Conservation (phyloP, 2,329 filamentous ascomycete species). For the Aureobasidium uvarum region DNA sequence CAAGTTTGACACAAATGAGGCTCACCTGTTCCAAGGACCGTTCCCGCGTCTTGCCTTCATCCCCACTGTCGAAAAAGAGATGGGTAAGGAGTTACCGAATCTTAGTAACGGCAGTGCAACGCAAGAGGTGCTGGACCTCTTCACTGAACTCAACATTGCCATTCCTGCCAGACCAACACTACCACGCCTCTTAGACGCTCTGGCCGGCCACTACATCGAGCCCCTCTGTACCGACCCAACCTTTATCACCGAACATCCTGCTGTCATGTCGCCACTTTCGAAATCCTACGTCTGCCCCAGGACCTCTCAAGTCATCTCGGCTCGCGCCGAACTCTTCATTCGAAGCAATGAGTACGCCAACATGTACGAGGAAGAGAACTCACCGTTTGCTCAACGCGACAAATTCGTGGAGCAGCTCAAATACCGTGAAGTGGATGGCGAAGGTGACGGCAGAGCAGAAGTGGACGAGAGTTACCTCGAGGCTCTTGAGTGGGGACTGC, state of each 20-base stretch:
- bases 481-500: constrained; percentile 82
- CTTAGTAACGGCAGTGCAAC: constrained; percentile 54
- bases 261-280: constrained; percentile 84
- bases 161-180: constrained; percentile 56
- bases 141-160: constrained; percentile 50
- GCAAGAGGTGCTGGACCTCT: constrained; percentile 57
- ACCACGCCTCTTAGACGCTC: constrained; percentile 74
- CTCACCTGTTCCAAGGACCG: constrained; percentile 52
- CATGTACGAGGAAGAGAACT: constrained; percentile 98
- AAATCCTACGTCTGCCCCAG: constrained; percentile 75
- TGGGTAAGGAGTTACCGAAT: constrained; percentile 59
- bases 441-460: constrained; percentile 48
- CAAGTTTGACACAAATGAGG: constrained; percentile 35
- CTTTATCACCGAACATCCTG: constrained; percentile 87
- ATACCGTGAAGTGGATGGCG: constrained; percentile 43
- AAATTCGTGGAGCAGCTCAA: constrained; percentile 68
- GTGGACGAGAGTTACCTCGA: constrained; percentile 80
- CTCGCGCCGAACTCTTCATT: constrained; percentile 42
- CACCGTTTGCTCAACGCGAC: constrained; percentile 76
- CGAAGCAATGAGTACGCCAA: constrained; percentile 81
- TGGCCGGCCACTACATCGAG: constrained; percentile 76
- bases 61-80: constrained; percentile 67
- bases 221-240: constrained; percentile 69
- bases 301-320: constrained; percentile 56
- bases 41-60: constrained; percentile 77